Evolutionary conservation across 352 stramenopile species (phyloP).

Genomic region (Pythium biforme): DNA sequence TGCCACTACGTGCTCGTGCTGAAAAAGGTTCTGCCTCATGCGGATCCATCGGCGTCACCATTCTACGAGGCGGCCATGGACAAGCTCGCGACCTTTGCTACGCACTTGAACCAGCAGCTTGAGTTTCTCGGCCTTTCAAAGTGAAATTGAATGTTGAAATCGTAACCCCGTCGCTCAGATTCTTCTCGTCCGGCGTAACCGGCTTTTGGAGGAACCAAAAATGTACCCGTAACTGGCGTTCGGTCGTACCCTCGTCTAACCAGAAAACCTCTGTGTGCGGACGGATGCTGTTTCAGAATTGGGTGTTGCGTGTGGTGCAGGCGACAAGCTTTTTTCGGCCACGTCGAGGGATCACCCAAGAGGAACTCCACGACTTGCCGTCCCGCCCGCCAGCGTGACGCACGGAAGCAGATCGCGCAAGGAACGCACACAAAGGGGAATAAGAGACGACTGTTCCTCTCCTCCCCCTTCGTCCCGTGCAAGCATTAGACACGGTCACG

Average conservation of each 20-base stretch:
- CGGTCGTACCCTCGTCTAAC: constrained; percentile 4
- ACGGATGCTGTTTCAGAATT: constrained; percentile 22
- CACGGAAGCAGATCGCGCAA: neutral
- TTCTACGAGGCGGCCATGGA: constrained; percentile 43
- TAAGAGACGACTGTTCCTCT: neutral
- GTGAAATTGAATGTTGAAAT: neutral
- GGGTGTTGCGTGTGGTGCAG: constrained; percentile 15
- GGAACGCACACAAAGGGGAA: neutral
- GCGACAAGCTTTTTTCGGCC: constrained; percentile 15
- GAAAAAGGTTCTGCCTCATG: constrained; percentile 38
- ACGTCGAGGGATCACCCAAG: neutral
- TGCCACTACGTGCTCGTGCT: constrained; percentile 71
- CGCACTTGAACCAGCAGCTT: constrained; percentile 46
- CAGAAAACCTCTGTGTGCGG: neutral
- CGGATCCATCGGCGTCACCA: constrained; percentile 29
- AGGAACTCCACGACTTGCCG: neutral
- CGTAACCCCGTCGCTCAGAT: neutral
- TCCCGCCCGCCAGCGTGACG: neutral
- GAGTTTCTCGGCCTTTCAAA: constrained; percentile 9
- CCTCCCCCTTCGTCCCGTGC: neutral
- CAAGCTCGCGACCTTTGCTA: constrained; percentile 48
- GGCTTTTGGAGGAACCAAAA: neutral
- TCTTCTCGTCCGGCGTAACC: neutral
- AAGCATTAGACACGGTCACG: too few relatives aligned
- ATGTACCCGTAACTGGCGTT: constrained; percentile 10